Percentiles rank a stretch among this genome's conserved stretches.
Conservation (phyloP, 768 basidiomycete genomes). For the Harrya chromipes region DNA sequence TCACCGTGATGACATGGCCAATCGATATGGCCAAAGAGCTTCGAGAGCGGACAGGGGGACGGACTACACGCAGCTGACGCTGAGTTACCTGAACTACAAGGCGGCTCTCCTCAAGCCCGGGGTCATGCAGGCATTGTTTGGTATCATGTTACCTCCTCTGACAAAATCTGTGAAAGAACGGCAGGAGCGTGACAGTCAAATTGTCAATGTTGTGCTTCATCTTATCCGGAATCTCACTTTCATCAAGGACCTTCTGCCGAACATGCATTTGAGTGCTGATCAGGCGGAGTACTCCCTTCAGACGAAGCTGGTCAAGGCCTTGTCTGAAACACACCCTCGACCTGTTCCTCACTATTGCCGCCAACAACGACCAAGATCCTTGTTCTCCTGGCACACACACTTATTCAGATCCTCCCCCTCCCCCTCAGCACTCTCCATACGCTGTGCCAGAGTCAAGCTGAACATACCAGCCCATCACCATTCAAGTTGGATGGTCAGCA, state of each 20-base stretch:
- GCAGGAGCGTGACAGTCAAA: slow-evolving; percentile 74
- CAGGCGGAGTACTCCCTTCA: slow-evolving; percentile 80
- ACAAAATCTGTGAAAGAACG: slow-evolving; percentile 69
- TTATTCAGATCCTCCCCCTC: no score
- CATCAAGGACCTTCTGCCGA: slow-evolving; percentile 80
- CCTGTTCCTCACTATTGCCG: slow-evolving; percentile 81
- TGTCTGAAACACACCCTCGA: slow-evolving; percentile 71
- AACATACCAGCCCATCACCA: no score
- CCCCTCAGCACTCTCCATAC: no score
- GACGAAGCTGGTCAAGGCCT: slow-evolving; percentile 64
- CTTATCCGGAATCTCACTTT: slow-evolving; percentile 92
- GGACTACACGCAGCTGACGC: slow-evolving; percentile 83
- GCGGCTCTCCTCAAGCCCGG: slow-evolving; percentile 61
- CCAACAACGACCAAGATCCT: slow-evolving; percentile 71
- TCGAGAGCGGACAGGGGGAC: slow-evolving; percentile 80
- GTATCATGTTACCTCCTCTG: slow-evolving; percentile 74
- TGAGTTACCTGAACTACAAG: slow-evolving; percentile 89
- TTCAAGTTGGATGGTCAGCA: no score
- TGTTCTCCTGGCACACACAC: no score
- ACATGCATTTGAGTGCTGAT: slow-evolving; percentile 69
- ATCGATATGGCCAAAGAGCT: slow-evolving; percentile 94
- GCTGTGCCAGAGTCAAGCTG: no score
- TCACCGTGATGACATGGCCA: slow-evolving; percentile 99
- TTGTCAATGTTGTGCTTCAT: slow-evolving; percentile 86
- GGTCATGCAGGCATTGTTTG: slow-evolving; percentile 68